phyloP scores from a whole-genome alignment of 2,329 filamentous ascomycete genomes.

The Xylariaceae sp. region DNA sequence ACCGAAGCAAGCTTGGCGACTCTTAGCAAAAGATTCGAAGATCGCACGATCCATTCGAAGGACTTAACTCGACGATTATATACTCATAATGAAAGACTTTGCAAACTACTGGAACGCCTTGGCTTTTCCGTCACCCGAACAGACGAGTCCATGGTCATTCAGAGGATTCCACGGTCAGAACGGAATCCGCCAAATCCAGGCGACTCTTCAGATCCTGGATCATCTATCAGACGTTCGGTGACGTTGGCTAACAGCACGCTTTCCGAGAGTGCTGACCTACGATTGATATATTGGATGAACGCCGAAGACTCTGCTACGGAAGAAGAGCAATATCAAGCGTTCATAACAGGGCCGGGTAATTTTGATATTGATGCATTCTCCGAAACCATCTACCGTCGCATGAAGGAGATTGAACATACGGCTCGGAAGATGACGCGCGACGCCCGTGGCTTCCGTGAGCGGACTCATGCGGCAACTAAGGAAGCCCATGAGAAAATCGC shows the following conservation, averaged over 20 bases:
- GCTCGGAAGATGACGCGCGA: slow-evolving; percentile 93
- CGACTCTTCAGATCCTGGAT: slow-evolving; percentile 52
- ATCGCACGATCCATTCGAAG: slow-evolving; percentile 67
- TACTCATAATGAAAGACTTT: slow-evolving; percentile 77
- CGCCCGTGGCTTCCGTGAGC: slow-evolving; percentile 78
- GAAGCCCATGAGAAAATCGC: slow-evolving; percentile 96
- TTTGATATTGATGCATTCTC: slow-evolving; percentile 82
- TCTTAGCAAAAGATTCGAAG: slow-evolving; percentile 56
- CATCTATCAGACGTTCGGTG: slow-evolving; percentile 49
- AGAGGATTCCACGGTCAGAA: slow-evolving; percentile 61
- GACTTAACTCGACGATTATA: slow-evolving; percentile 81
- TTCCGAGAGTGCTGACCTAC: slow-evolving; percentile 61
- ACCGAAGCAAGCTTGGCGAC: slow-evolving; percentile 48
- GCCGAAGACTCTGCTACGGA: slow-evolving; percentile 61
- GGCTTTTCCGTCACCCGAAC: slow-evolving; percentile 77
- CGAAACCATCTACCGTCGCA: slow-evolving; percentile 79
- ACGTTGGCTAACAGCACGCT: slow-evolving; percentile 49
- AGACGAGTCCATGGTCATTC: slow-evolving; percentile 66
- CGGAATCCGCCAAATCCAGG: slow-evolving; percentile 52
- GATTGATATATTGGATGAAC: slow-evolving; percentile 78
- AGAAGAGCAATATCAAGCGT: slow-evolving; percentile 66
- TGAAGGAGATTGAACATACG: slow-evolving; percentile 89
- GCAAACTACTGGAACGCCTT: slow-evolving; percentile 75
- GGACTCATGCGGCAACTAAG: slow-evolving; percentile 71
- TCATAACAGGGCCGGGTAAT: slow-evolving; percentile 64